Evolutionary conservation across 202 grass and related monocot species (phyloP).

Genomic region (Schoenoplectus triqueter): DNA sequence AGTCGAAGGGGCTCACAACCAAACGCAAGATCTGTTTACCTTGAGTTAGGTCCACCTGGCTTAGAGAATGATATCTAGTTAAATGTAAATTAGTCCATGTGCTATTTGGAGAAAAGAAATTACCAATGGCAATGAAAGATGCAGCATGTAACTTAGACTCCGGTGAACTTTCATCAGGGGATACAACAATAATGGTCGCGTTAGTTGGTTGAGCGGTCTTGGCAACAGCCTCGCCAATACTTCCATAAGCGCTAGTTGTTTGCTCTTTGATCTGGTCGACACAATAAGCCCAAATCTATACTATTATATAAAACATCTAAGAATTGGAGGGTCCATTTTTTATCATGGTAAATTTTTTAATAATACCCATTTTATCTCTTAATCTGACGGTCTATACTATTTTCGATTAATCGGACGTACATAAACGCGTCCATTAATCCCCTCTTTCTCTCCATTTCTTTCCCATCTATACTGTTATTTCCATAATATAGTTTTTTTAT

Average conservation of each 20-base stretch:
- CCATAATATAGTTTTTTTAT: too few species aligned
- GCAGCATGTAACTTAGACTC: constrained; percentile 64
- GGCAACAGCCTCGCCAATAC: constrained; percentile 75
- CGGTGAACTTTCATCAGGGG: constrained; percentile 49
- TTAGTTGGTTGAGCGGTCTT: constrained; percentile 77
- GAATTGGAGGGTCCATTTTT: too few species aligned
- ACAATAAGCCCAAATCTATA: constrained; percentile 71
- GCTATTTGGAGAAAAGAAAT: background rate
- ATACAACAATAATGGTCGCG: constrained; percentile 69
- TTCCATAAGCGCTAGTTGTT: constrained; percentile 43
- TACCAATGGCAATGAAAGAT: constrained; percentile 75
- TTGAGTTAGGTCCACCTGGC: background rate
- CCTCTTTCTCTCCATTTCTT: too few species aligned
- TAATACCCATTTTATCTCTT: too few species aligned
- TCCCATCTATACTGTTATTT: too few species aligned
- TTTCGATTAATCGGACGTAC: too few species aligned
- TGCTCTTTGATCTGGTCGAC: constrained; percentile 61
- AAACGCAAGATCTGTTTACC: background rate
- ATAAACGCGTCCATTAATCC: too few species aligned
- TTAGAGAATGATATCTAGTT: too few species aligned
- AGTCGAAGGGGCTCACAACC: background rate
- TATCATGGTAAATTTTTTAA: too few species aligned
- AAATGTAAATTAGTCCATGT: background rate
- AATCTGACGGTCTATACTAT: too few species aligned
- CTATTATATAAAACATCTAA: too few species aligned